Conservation (phyloP, 2,329 filamentous ascomycete genomes). For the Paraphoma sp. region DNA sequence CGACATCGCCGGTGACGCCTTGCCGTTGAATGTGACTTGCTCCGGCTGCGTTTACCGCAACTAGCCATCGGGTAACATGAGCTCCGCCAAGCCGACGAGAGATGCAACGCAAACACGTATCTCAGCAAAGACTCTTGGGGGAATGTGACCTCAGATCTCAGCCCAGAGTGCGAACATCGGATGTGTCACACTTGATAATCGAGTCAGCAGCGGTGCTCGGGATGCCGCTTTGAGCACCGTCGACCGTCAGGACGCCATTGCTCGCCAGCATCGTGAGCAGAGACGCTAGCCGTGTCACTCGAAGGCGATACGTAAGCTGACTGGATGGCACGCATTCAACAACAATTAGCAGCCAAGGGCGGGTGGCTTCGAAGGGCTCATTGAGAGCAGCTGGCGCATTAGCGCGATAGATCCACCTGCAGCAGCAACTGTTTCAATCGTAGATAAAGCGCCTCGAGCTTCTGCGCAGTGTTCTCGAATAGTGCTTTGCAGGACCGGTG, state of each 20-base stretch:
- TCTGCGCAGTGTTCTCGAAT: conserved; percentile 17
- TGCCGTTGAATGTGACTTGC: conserved; percentile 7
- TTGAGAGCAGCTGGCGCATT: conserved; percentile 3
- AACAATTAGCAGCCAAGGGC: conserved; percentile 8
- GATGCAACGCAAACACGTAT: conserved; percentile 21
- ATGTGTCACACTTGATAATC: conserved; percentile 33
- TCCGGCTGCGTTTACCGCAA: conserved; percentile 22
- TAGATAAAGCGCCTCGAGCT: conserved; percentile 10
- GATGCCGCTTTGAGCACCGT: conserved; percentile 30
- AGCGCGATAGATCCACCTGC: conserved; percentile 9
- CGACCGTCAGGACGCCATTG: conserved; percentile 21
- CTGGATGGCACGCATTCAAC: conserved; percentile 23
- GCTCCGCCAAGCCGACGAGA: conserved; percentile 19
- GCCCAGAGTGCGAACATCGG: conserved; percentile 14
- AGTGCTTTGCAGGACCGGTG: conserved; percentile 15
- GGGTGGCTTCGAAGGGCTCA: conserved; percentile 7
- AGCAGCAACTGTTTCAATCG: conserved; percentile 19
- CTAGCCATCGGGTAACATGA: conserved; percentile 4
- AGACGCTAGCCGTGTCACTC: conserved; percentile 16
- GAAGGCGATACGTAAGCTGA: conserved; percentile 22
- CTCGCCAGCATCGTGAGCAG: conserved; percentile 12
- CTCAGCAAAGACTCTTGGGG: conserved; percentile 9
- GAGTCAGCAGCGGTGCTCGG: conserved; percentile 29
- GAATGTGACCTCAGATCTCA: conserved; percentile 2
- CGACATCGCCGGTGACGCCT: conserved; percentile 3